phyloP scores from a whole-genome alignment of 140 eudicot species.

The Ambrosia hybrid region DNA sequence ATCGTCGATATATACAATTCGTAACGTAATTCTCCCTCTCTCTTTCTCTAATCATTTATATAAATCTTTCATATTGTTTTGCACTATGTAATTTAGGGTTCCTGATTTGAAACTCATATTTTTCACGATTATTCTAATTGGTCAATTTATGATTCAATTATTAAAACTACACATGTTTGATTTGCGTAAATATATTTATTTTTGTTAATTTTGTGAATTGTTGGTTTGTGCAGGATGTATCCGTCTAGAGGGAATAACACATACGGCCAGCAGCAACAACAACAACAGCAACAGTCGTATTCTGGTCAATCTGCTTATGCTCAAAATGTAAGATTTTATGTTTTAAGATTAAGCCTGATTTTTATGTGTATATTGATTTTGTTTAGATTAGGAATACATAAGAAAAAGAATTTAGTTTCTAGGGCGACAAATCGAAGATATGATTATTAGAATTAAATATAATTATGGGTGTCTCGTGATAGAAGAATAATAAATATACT shows the following conservation, averaged over 20 bases:
- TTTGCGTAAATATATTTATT: neutral
- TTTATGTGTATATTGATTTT: neutral
- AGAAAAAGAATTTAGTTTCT: neutral
- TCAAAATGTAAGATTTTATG: conserved; percentile 48
- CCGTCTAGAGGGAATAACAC: conserved; percentile 63
- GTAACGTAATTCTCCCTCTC: conserved; percentile 5
- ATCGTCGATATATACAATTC: conserved; percentile 12
- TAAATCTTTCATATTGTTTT: neutral
- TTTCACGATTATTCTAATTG: conserved; percentile 6
- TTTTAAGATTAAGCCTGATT: neutral
- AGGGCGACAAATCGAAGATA: neutral
- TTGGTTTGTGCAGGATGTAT: conserved; percentile 41
- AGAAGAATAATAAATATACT: neutral
- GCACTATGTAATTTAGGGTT: conserved; percentile 17
- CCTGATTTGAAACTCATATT: neutral
- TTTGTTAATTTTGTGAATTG: neutral
- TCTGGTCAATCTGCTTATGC: conserved; percentile 69
- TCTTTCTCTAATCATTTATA: too few relatives aligned
- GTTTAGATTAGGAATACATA: neutral
- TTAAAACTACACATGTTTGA: conserved; percentile 3
- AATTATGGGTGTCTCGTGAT: neutral
- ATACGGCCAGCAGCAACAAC: conserved; percentile 53
- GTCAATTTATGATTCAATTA: neutral
- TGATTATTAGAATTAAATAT: neutral
- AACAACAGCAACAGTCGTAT: conserved; percentile 46